These are phyloP conservation scores for Glebionis coronaria DNA, from an alignment of 129 eudicot species.

Conservation along the genomic window DNA sequence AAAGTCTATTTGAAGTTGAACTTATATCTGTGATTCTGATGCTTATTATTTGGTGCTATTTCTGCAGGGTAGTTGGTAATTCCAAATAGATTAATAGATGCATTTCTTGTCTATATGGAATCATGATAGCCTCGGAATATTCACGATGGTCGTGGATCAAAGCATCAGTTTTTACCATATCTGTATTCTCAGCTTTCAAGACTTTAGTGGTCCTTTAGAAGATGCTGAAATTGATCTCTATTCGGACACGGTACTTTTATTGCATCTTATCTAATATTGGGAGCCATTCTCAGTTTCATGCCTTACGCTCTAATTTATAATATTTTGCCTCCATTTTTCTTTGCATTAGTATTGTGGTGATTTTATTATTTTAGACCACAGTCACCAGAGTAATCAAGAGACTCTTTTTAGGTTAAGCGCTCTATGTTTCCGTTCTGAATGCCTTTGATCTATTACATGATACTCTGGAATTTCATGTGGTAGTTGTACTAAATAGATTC, in stretches of 20 bases:
- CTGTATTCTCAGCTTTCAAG: background rate
- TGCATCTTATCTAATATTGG: no score
- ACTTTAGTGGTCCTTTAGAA: background rate
- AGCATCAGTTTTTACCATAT: background rate
- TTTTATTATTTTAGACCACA: no score
- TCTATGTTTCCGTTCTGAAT: no score
- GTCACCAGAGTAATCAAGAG: no score
- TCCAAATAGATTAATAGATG: background rate
- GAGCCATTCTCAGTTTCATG: no score
- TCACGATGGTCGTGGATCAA: background rate
- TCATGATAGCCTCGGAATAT: background rate
- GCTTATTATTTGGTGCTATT: no score
- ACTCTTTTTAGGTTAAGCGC: no score
- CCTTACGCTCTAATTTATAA: no score
- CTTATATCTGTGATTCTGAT: background rate
- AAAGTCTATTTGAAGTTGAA: background rate
- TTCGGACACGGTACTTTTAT: no score
- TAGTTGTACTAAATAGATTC: constrained; percentile 1
- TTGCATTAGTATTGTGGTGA: no score
- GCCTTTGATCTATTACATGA: background rate
- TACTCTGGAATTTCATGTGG: background rate
- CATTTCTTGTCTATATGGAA: background rate
- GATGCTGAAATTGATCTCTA: background rate
- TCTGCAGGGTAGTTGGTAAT: background rate
- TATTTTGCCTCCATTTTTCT: no score